Conservation (phyloP, 2,329 filamentous ascomycete genomes). For the Pochonia chlamydosporia region DNA sequence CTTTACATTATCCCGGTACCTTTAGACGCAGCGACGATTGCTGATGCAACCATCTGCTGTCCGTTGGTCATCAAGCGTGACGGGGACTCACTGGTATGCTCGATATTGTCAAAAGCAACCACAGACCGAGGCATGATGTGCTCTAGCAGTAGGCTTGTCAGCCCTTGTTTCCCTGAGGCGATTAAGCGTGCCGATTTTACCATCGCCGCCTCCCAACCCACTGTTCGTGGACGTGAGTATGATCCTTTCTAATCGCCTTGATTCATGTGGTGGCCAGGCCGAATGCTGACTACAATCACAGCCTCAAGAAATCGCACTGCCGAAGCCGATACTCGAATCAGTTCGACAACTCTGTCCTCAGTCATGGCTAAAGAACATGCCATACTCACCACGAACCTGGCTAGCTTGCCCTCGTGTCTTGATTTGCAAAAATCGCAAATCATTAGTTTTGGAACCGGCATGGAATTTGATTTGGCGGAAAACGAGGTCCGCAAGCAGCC, state of each 20-base stretch:
- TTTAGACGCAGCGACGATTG: constrained; percentile 13
- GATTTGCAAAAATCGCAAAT: background rate
- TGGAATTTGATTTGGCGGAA: background rate
- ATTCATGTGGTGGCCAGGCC: too few species aligned
- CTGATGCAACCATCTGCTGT: constrained; percentile 13
- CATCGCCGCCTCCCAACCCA: background rate
- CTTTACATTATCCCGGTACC: constrained; percentile 15
- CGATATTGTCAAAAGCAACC: constrained; percentile 10
- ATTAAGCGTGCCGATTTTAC: constrained; percentile 10
- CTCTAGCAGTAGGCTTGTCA: background rate
- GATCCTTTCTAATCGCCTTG: too few species aligned
- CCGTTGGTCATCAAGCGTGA: constrained; percentile 12
- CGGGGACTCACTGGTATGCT: constrained; percentile 10
- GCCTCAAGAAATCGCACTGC: too few species aligned
- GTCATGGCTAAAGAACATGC: background rate
- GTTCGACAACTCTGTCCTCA: background rate
- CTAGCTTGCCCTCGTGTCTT: background rate
- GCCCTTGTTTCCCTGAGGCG: constrained; percentile 9
- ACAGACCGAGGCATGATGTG: constrained; percentile 8
- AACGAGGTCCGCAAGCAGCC: background rate
- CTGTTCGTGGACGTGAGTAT: too few species aligned
- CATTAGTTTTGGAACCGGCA: background rate
- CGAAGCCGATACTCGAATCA: too few species aligned
- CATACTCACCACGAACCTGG: background rate
- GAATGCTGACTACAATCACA: too few species aligned